Percentiles rank a stretch among this genome's conserved stretches.
Conservation (phyloP, 768 basidiomycete genomes). For the Collybia nuda region DNA sequence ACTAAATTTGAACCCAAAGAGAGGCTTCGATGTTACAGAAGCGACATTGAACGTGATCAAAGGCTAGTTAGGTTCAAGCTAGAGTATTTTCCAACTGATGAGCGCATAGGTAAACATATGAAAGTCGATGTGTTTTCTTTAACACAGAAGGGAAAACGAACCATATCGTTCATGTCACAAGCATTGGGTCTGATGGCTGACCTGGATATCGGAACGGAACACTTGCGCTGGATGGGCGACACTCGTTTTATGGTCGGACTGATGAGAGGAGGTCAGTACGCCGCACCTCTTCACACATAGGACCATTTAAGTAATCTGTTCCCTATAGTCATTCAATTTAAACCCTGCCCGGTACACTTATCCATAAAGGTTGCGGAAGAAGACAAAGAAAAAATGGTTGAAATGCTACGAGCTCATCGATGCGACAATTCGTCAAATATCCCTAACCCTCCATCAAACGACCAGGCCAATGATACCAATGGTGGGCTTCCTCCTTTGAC, state of each 20-base stretch:
- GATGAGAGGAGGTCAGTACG: slow-evolving; percentile 59
- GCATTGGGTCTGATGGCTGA: slow-evolving; percentile 85
- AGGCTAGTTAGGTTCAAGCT: slow-evolving; percentile 39
- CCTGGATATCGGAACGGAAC: slow-evolving; percentile 79
- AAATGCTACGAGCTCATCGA: slow-evolving; percentile 42
- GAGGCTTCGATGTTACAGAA: slow-evolving; percentile 69
- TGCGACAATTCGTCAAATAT: slow-evolving; percentile 15
- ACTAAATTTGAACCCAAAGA: slow-evolving; percentile 28
- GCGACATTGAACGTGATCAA: slow-evolving; percentile 81
- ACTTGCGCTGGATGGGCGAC: slow-evolving; percentile 86
- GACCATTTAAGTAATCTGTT: neutral
- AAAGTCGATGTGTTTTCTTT: slow-evolving; percentile 76
- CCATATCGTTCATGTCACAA: slow-evolving; percentile 83
- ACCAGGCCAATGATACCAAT: slow-evolving; percentile 6
- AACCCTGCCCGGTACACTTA: slow-evolving; percentile 67
- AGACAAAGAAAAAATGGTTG: slow-evolving; percentile 74
- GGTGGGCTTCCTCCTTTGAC: slow-evolving; percentile 45
- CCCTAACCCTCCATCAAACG: slow-evolving; percentile 9
- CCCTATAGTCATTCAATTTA: slow-evolving; percentile 53
- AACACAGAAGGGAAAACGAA: slow-evolving; percentile 60
- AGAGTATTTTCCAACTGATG: neutral
- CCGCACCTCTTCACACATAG: neutral
- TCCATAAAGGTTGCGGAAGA: slow-evolving; percentile 66
- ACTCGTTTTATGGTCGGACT: slow-evolving; percentile 74
- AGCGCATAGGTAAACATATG: slow-evolving; percentile 63